Evolutionary conservation across 75 land plant genomes (phyloP), one percentile per base, ranked within the genome.

Genomic region (Azolla pinnata): DNA sequence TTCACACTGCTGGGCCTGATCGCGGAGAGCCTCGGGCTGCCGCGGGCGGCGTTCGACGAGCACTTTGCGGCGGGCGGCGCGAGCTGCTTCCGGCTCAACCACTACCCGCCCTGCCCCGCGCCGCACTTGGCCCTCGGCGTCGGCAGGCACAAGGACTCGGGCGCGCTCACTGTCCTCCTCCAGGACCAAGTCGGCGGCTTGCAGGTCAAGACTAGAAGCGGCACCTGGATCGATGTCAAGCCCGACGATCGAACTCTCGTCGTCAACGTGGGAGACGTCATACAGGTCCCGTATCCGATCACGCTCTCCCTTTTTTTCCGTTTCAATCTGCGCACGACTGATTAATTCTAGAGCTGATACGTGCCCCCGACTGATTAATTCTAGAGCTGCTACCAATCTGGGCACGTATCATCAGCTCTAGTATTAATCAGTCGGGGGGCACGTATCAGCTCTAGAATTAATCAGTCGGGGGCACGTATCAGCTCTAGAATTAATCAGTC

Each of bases 101-200:
- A 83, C 75, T 89, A 89, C 57, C 86, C 96, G 0, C 66, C 70
- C 0, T 89, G 96, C 64, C 87, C 96, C 0, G 33, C 17, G 10
- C 90, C 96, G 0, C 61, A 86, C 35, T 59, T 89, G 5, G 90
- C 80, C n/a, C 68, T 89, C 5, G 90, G 87, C 4, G 83, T 86
- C 31, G 79, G 83, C 26, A 74, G 82, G 1, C 96, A 89, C 69
- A 89, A 86, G 77, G 96, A 89, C 49, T 57, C 61, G 21, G 79
- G 80, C 0, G 90, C 67, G 5, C 53, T 86, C 28, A 85, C 90
- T 21, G 59, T 89, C 42, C 70, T 85, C 14, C 62, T 71, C 18
- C 96, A 86, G 31, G 96, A 86, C 54, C 78, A 81, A 5, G 84
- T 86, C 4, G 86, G 81, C 17, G 95, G 86, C 7, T 69, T 84